phyloP scores from a whole-genome alignment of 352 stramenopile genomes.

The Aphanomyces astaci region DNA sequence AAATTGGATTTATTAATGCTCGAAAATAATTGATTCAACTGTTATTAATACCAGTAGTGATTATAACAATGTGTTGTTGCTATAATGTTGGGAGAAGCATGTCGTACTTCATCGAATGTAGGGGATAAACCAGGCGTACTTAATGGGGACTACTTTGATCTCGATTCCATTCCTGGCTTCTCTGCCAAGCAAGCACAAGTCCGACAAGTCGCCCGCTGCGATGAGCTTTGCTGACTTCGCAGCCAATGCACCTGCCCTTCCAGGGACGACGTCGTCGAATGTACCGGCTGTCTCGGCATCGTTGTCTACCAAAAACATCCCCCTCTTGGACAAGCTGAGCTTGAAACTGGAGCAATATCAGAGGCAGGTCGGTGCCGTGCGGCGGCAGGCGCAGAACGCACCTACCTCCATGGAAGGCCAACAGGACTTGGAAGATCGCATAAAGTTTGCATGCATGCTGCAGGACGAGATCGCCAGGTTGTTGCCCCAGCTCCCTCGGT shows the following conservation, averaged over 20 bases:
- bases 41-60: too few relatives aligned
- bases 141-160: background rate
- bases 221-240: conserved; percentile 23
- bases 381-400: conserved; percentile 30
- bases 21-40: too few relatives aligned
- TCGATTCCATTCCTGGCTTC: background rate
- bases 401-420: conserved; percentile 31
- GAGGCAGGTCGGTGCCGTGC: conserved; percentile 70
- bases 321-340: conserved; percentile 12
- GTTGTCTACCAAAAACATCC: background rate
- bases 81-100: too few relatives aligned
- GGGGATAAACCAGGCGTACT: too few relatives aligned
- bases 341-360: conserved; percentile 77
- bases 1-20: too few relatives aligned
- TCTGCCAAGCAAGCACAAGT: background rate
- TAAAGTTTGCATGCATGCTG: conserved; percentile 72
- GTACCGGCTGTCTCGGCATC: background rate
- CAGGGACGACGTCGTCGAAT: background rate
- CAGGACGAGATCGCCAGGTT: conserved; percentile 73
- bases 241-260: background rate
- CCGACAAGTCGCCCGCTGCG: too few relatives aligned
- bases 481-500: conserved; percentile 46
- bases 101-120: too few relatives aligned
- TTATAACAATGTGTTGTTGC: too few relatives aligned
- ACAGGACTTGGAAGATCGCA: conserved; percentile 75